phyloP scores from a whole-genome alignment of 495 filamentous ascomycete genomes.

The Penicillium egyptiacum region DNA sequence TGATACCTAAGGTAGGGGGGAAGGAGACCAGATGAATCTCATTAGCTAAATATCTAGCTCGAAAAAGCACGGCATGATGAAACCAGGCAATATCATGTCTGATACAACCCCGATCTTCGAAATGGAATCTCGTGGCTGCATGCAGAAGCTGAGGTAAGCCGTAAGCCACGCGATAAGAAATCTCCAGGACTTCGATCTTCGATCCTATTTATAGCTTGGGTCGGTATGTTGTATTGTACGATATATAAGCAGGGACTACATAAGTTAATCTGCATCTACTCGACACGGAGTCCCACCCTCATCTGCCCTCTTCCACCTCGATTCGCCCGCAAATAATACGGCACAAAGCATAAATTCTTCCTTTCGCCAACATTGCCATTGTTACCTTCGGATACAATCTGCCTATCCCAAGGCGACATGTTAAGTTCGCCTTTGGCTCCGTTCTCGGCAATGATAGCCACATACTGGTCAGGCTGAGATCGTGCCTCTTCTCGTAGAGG shows the following conservation, averaged over 20 bases:
- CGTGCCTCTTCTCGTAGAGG: slow-evolving; percentile 21
- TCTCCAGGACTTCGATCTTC: not conserved
- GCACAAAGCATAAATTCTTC: slow-evolving; percentile 45
- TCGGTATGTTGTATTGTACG: no score
- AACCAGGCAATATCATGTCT: slow-evolving; percentile 5
- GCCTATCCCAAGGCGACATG: slow-evolving; percentile 29
- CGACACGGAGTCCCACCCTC: slow-evolving; percentile 37
- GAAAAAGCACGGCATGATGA: not conserved
- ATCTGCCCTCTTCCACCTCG: slow-evolving; percentile 53
- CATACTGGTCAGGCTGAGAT: slow-evolving; percentile 25
- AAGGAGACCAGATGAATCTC: slow-evolving; percentile 1
- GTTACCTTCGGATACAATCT: slow-evolving; percentile 19
- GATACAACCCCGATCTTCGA: slow-evolving; percentile 1
- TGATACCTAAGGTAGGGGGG: not conserved
- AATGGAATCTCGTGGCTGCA: slow-evolving; percentile 39
- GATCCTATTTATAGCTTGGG: slow-evolving; percentile 1
- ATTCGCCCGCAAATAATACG: slow-evolving; percentile 53
- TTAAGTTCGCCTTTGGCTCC: slow-evolving; percentile 35
- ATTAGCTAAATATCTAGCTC: not conserved
- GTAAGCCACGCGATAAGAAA: slow-evolving; percentile 16
- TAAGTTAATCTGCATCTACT: not conserved
- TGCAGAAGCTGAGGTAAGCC: slow-evolving; percentile 35
- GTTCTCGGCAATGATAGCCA: slow-evolving; percentile 38
- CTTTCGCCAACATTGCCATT: slow-evolving; percentile 13
- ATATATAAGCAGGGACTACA: no score